Conservation (phyloP, 2,329 filamentous ascomycete genomes). For the Paraphoma chrysanthemicola region DNA sequence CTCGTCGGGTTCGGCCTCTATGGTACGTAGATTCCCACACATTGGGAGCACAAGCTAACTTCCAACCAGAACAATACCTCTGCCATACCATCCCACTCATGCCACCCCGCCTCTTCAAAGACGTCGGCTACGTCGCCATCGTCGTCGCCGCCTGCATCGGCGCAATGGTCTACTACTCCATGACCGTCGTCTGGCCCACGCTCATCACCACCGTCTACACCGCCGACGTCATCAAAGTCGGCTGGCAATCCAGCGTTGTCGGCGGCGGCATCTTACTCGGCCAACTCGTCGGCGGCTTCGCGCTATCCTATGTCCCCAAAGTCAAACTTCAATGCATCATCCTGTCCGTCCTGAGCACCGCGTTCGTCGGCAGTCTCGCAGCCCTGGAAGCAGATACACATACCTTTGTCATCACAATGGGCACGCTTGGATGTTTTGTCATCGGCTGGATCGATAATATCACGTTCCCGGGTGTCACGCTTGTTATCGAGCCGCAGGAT, state of each 20-base stretch:
- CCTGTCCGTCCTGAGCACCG: slow-evolving; percentile 19
- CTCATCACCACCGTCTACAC: slow-evolving; percentile 33
- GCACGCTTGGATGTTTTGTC: slow-evolving; percentile 23
- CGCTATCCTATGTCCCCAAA: slow-evolving; percentile 28
- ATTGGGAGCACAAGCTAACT: not conserved
- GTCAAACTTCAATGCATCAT: slow-evolving; percentile 30
- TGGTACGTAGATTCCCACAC: slow-evolving; percentile 15
- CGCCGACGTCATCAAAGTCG: slow-evolving; percentile 29
- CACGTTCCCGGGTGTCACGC: slow-evolving; percentile 51
- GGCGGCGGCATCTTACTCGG: slow-evolving; percentile 38
- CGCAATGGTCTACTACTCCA: slow-evolving; percentile 32
- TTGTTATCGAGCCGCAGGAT: slow-evolving; percentile 56
- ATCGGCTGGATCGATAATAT: slow-evolving; percentile 31
- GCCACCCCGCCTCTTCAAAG: slow-evolving; percentile 33
- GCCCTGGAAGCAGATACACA: slow-evolving; percentile 13
- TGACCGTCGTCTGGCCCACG: slow-evolving; percentile 42
- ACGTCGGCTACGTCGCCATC: slow-evolving; percentile 28
- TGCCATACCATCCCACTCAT: slow-evolving; percentile 35
- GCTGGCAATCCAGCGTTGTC: slow-evolving; percentile 35
- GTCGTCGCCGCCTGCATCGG: slow-evolving; percentile 34
- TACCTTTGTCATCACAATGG: slow-evolving; percentile 20
- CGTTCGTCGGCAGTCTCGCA: slow-evolving; percentile 27
- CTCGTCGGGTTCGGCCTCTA: slow-evolving; percentile 19
- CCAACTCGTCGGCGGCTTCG: slow-evolving; percentile 35
- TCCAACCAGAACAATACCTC: slow-evolving; percentile 15